phyloP scores from a whole-genome alignment of 1,139 yeast genomes.

The Yamadazyma membranifaciens region DNA sequence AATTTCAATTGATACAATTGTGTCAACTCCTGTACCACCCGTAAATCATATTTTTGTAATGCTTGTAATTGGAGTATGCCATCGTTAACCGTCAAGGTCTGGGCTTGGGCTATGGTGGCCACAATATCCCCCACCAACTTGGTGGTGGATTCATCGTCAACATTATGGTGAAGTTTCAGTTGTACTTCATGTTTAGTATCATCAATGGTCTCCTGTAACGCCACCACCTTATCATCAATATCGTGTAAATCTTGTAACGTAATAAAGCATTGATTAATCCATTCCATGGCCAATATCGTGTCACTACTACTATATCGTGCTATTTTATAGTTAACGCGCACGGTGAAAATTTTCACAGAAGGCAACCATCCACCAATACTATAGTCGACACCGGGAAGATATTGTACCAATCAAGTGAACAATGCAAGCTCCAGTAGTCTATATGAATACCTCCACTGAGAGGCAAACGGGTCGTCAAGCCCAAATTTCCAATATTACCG shows the following conservation, averaged over 20 bases:
- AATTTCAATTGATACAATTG: slow-evolving; percentile 7
- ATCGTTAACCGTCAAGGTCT: slow-evolving; percentile 1
- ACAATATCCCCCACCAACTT: slow-evolving; percentile 12
- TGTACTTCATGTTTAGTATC: slow-evolving; percentile 15
- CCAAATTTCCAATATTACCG: slow-evolving; percentile 93
- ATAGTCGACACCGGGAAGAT: not conserved
- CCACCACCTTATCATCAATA: slow-evolving; percentile 21
- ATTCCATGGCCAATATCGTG: slow-evolving; percentile 18
- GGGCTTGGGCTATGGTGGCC: slow-evolving; percentile 3
- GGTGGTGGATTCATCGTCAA: slow-evolving; percentile 15
- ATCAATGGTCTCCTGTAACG: slow-evolving; percentile 17
- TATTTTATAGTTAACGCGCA: slow-evolving; percentile 3
- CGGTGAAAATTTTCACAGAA: slow-evolving; percentile 2
- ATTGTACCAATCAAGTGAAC: not conserved
- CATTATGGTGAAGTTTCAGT: slow-evolving; percentile 6
- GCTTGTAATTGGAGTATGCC: slow-evolving; percentile 12
- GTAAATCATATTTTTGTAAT: slow-evolving; percentile 15
- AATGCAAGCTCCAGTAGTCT: slow-evolving; percentile 54
- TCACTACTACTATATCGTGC: too few relatives aligned
- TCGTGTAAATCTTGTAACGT: slow-evolving; percentile 26
- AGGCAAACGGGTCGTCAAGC: slow-evolving; percentile 98
- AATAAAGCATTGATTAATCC: slow-evolving; percentile 28
- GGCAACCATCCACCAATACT: not conserved
- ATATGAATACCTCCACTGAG: slow-evolving; percentile 76
- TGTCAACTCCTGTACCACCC: slow-evolving; percentile 14